phyloP scores from a whole-genome alignment of 441 rosid genomes.

The Adansonia rubrostipa region DNA sequence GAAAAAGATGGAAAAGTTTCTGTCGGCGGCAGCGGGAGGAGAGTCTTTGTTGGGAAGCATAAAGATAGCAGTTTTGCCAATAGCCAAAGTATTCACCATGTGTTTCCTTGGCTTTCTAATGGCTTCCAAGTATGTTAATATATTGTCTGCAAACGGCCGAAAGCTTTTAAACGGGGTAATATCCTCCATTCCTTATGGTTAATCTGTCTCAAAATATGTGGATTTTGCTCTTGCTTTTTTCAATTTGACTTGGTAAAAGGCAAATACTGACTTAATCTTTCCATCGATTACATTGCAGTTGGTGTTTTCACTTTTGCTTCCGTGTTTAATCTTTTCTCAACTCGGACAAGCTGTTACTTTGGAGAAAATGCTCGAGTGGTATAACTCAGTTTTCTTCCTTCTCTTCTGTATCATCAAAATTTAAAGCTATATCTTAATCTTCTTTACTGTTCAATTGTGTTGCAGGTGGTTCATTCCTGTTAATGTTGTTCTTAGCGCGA shows the following conservation, averaged over 20 bases:
- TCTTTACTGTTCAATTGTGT: slow-evolving; percentile 15
- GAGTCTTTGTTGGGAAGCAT: slow-evolving; percentile 64
- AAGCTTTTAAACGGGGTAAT: slow-evolving; percentile 89
- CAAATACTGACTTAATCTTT: background rate
- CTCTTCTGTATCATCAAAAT: background rate
- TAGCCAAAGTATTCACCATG: slow-evolving; percentile 90
- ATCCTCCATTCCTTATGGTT: background rate
- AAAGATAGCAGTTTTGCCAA: slow-evolving; percentile 87
- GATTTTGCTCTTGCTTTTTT: background rate
- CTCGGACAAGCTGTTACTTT: slow-evolving; percentile 94
- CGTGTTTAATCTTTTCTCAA: slow-evolving; percentile 93
- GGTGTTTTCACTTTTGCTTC: slow-evolving; percentile 96
- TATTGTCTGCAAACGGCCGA: slow-evolving; percentile 89
- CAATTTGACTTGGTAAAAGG: background rate
- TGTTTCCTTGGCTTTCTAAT: slow-evolving; percentile 94
- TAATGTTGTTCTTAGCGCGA: slow-evolving; percentile 69
- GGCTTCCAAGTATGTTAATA: slow-evolving; percentile 94
- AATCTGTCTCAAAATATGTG: too few species aligned
- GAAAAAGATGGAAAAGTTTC: slow-evolving; percentile 37
- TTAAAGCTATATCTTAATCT: background rate
- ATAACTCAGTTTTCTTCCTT: slow-evolving; percentile 24
- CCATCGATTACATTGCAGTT: slow-evolving; percentile 49
- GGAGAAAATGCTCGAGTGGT: slow-evolving; percentile 88
- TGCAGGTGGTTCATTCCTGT: slow-evolving; percentile 98
- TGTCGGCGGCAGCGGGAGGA: slow-evolving; percentile 43